Percentiles rank a stretch among this genome's conserved stretches.
Evolutionary conservation across 495 filamentous ascomycete species (phyloP).

Genomic region (Lineolata rhizophorae): DNA sequence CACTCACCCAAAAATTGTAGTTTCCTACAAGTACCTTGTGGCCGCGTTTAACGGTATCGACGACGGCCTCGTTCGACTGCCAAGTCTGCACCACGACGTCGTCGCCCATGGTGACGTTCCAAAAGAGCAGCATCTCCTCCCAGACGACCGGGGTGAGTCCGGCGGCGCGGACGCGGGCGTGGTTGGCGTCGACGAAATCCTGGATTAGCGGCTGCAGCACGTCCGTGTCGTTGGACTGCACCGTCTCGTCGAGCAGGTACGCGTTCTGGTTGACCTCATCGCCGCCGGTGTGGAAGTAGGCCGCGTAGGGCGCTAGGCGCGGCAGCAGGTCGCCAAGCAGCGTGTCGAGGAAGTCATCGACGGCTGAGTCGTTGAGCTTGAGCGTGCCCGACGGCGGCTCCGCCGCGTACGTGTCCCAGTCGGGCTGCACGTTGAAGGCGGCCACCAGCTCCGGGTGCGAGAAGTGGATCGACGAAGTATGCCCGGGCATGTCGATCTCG

Average conservation of each 20-base stretch:
- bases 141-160: conserved; percentile 51
- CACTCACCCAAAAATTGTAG: conserved; percentile 49
- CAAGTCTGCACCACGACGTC: conserved; percentile 54
- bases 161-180: conserved; percentile 29
- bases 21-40: conserved; percentile 48
- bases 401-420: conserved; percentile 41
- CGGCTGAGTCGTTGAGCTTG: conserved; percentile 44
- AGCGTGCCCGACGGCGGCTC: conserved; percentile 60
- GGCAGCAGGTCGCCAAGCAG: conserved; percentile 54
- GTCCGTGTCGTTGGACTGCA: conserved; percentile 33
- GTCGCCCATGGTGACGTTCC: conserved; percentile 43
- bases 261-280: conserved; percentile 61
- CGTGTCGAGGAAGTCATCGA: conserved; percentile 43
- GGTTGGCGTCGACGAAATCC: conserved; percentile 42
- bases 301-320: conserved; percentile 36
- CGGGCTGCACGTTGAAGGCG: conserved; percentile 41
- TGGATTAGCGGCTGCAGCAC: conserved; percentile 52
- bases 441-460: conserved; percentile 53
- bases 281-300: conserved; percentile 66
- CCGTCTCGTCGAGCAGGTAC: conserved; percentile 47
- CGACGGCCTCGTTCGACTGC: conserved; percentile 33
- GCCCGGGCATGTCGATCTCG: conserved; percentile 68
- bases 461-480: conserved; percentile 39
- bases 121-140: conserved; percentile 62
- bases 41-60: conserved; percentile 31